Conservation (phyloP, 345 rosid species). For the Dipteronia sinensis region DNA sequence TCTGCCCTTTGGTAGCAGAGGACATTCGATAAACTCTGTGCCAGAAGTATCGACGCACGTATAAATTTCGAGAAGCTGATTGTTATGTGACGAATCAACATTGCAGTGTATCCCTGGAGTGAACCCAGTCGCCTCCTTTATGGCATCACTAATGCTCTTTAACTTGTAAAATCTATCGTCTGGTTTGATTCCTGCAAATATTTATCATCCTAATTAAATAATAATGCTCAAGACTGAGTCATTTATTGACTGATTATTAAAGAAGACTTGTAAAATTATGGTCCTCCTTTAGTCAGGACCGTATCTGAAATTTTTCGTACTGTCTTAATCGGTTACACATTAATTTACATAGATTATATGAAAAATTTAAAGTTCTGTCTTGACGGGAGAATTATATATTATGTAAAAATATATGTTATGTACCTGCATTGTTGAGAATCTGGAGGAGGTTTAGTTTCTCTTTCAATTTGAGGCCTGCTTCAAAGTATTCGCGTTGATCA, state of each 20-base stretch:
- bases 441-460: conserved; percentile 57
- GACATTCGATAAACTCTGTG: conserved; percentile 67
- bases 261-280: too few relatives aligned
- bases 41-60: conserved; percentile 75
- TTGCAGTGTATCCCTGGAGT: conserved; percentile 84
- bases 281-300: too few relatives aligned
- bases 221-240: too few relatives aligned
- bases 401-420: too few relatives aligned
- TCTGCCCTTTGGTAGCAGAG: conserved; percentile 40
- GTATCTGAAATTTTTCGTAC: too few relatives aligned
- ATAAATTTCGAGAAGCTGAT: conserved; percentile 58
- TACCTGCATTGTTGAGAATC: conserved; percentile 49
- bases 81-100: conserved; percentile 42
- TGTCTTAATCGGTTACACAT: too few relatives aligned
- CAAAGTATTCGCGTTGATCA: conserved; percentile 67
- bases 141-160: conserved; percentile 56
- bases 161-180: conserved; percentile 60
- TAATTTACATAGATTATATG: too few relatives aligned
- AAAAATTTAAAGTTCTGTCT: too few relatives aligned
- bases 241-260: too few relatives aligned
- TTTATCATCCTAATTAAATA: too few relatives aligned
- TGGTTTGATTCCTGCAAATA: conserved; percentile 35
- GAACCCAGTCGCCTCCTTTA: conserved; percentile 51
- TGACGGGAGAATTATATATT: too few relatives aligned
- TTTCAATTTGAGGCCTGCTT: conserved; percentile 55